Percentiles rank a stretch among this genome's conserved stretches.
phyloP scores from a whole-genome alignment of 2,329 filamentous ascomycete genomes.

The Beauveria brongniartii region DNA sequence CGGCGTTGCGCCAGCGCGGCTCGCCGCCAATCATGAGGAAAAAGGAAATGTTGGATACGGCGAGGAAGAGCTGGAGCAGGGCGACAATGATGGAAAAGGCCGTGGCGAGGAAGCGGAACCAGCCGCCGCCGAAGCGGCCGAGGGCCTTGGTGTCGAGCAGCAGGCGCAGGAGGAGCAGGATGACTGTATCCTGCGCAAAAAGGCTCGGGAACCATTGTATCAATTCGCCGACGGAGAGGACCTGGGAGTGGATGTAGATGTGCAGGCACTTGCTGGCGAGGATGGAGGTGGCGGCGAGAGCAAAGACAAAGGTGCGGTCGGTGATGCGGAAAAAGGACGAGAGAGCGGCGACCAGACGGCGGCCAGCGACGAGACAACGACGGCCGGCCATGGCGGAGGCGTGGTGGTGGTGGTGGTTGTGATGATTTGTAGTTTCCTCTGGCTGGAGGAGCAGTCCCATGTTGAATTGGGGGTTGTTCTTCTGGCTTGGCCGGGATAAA shows the following conservation, averaged over 20 bases:
- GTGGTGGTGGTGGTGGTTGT: background rate
- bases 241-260: conserved; percentile 11
- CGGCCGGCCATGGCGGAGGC: background rate
- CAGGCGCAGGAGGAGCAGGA: conserved; percentile 11
- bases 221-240: conserved; percentile 5
- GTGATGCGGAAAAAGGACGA: conserved; percentile 7
- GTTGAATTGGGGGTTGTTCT: background rate
- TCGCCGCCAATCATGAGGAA: conserved; percentile 23
- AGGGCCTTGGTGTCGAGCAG: conserved; percentile 5
- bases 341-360: background rate
- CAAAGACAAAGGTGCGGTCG: conserved; percentile 10
- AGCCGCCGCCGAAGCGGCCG: conserved; percentile 6
- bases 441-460: conserved; percentile 3
- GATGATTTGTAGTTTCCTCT: background rate
- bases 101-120: conserved; percentile 5
- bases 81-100: background rate
- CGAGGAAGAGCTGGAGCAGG: conserved; percentile 14
- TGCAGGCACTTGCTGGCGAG: conserved; percentile 11
- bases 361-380: background rate
- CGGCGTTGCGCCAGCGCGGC: conserved; percentile 28
- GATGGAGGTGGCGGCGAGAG: conserved; percentile 6
- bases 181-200: conserved; percentile 9
- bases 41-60: conserved; percentile 20
- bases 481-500: too few species aligned
- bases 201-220: conserved; percentile 9